phyloP scores from a whole-genome alignment of 352 stramenopile genomes.

The Globisporangium barbulae region DNA sequence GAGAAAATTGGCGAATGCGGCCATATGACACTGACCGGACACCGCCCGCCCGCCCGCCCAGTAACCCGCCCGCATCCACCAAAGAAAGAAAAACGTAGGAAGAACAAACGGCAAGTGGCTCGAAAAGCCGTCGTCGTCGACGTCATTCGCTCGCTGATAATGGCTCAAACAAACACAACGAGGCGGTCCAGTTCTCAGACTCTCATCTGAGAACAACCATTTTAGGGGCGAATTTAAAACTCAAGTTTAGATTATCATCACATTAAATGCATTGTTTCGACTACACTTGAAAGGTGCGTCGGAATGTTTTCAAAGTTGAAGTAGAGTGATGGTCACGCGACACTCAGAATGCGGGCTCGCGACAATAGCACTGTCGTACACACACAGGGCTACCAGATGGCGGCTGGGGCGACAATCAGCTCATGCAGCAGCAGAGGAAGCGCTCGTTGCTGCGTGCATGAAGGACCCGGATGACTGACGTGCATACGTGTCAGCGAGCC shows the following conservation, averaged over 20 bases:
- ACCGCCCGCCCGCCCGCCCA: no score
- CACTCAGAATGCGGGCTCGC: constrained; percentile 1
- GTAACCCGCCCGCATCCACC: background rate
- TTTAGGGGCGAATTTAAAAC: background rate
- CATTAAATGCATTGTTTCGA: background rate
- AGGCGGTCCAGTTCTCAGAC: background rate
- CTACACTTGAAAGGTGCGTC: background rate
- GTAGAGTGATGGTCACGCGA: constrained; percentile 15
- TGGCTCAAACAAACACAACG: constrained; percentile 5
- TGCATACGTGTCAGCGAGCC: background rate
- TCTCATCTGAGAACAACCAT: constrained; percentile 4
- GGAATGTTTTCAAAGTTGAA: constrained; percentile 6
- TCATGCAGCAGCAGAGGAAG: background rate
- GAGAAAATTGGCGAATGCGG: constrained; percentile 12
- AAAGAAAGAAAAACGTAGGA: constrained; percentile 8
- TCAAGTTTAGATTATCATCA: background rate
- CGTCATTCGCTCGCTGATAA: constrained; percentile 1
- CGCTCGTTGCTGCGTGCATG: background rate
- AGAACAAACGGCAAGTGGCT: constrained; percentile 8
- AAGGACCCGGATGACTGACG: background rate
- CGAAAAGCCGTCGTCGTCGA: constrained; percentile 12
- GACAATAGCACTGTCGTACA: background rate
- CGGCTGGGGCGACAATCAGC: background rate
- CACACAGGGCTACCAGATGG: constrained; percentile 7
- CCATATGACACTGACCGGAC: no score